These are phyloP conservation scores for Candida ascalaphidarum DNA, from an alignment of 805 yeast genomes.

Conservation along the genomic window DNA sequence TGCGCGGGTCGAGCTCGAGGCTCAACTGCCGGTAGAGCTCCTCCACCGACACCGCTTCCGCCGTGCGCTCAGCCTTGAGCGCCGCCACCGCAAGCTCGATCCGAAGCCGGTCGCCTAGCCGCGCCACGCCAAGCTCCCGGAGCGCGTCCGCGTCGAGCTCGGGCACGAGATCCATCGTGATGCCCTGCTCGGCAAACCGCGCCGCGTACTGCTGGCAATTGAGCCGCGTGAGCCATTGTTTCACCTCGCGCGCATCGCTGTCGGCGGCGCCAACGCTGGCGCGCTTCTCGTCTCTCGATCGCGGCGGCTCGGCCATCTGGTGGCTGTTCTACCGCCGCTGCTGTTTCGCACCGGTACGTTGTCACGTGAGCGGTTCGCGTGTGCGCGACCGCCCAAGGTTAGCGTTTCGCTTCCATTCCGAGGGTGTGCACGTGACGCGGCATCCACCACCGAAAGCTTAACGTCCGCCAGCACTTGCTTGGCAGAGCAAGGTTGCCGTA, in stretches of 20 bases:
- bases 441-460: too few species aligned
- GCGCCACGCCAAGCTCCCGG: constrained; percentile 63
- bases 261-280: too few species aligned
- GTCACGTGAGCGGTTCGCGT: too few species aligned
- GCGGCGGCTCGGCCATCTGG: too few species aligned
- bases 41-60: constrained; percentile 16
- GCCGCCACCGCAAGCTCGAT: constrained; percentile 50
- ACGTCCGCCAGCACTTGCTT: too few species aligned
- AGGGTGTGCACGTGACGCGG: too few species aligned
- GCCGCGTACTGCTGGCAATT: constrained; percentile 25
- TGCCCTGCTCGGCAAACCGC: constrained; percentile 39
- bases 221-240: constrained; percentile 26
- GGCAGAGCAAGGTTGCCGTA: too few species aligned
- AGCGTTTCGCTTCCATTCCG: too few species aligned
- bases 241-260: constrained; percentile 13
- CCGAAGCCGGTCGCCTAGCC: constrained; percentile 76
- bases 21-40: constrained; percentile 14
- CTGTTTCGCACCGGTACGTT: too few species aligned
- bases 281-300: too few species aligned
- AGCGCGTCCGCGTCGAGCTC: constrained; percentile 59
- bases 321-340: too few species aligned
- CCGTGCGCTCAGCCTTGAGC: constrained; percentile 24
- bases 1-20: constrained; percentile 1
- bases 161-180: constrained; percentile 47
- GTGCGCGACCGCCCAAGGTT: too few species aligned